phyloP scores from a whole-genome alignment of 495 filamentous ascomycete species.

The Cenococcum geophilum region DNA sequence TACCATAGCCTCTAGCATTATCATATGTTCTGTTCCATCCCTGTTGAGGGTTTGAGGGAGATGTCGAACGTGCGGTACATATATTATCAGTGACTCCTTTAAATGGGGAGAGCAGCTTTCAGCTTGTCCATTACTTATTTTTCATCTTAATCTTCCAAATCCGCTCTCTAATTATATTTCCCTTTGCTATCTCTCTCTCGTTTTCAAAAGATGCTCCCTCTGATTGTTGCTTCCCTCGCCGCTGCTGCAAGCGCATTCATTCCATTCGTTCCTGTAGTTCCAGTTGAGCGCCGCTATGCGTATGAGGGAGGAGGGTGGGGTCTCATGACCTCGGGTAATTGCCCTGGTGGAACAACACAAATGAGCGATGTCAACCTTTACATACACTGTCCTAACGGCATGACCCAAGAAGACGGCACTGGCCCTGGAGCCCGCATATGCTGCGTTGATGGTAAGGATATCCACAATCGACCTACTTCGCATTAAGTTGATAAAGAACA shows the following conservation, averaged over 20 bases:
- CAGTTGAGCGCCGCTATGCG: not conserved
- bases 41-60: no score
- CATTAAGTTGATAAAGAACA: not conserved
- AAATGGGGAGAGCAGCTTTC: no score
- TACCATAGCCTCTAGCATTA: no score
- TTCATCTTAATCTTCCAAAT: no score
- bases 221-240: not conserved
- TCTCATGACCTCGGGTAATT: not conserved
- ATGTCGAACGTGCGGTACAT: no score
- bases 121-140: no score
- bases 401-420: not conserved
- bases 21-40: no score
- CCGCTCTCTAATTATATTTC: no score
- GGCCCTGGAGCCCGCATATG: not conserved
- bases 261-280: not conserved
- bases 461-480: not conserved
- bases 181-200: no score
- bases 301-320: not conserved
- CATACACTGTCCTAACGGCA: not conserved
- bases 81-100: no score
- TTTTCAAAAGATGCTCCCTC: no score
- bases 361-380: not conserved
- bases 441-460: not conserved
- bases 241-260: not conserved
- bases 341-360: not conserved